Evolutionary conservation across 768 basidiomycete genomes (phyloP).

Genomic region (Boletus rex-veris): DNA sequence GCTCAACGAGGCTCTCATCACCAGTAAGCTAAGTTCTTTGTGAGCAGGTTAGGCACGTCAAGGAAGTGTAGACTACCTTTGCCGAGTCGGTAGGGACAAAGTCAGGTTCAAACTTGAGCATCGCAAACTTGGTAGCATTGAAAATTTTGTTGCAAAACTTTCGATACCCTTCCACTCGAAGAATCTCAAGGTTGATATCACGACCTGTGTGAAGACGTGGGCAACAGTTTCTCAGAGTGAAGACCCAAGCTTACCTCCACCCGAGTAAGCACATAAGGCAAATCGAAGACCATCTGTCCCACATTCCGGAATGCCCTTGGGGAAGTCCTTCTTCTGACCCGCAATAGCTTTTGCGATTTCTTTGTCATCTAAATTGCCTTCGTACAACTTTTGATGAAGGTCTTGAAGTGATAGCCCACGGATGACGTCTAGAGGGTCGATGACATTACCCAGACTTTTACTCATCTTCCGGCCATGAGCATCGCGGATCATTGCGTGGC

Average conservation of each 20-base stretch:
- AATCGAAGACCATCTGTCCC: constrained; percentile 96
- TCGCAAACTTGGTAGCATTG: constrained; percentile 99
- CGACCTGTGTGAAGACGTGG: constrained; percentile 53
- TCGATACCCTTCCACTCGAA: constrained; percentile 95
- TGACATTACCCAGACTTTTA: constrained; percentile 96
- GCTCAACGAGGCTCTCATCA: constrained; percentile 86
- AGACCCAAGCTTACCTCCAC: constrained; percentile 56
- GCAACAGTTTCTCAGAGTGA: neutral
- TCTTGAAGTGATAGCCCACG: constrained; percentile 75
- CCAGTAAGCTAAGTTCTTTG: constrained; percentile 65
- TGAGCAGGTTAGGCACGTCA: constrained; percentile 2
- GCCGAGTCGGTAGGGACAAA: constrained; percentile 73
- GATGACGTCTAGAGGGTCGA: constrained; percentile 95
- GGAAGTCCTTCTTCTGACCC: constrained; percentile 99
- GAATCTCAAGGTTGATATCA: constrained; percentile 95
- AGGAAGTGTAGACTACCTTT: constrained; percentile 46
- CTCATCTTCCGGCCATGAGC: constrained; percentile 99
- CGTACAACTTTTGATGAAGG: constrained; percentile 80
- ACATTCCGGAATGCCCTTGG: constrained; percentile 98
- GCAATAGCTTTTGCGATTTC: constrained; percentile 88
- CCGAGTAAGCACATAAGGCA: constrained; percentile 91
- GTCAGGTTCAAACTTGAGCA: constrained; percentile 86
- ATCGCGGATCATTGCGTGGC: constrained; percentile 98
- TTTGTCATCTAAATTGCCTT: constrained; percentile 91
- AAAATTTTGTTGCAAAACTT: constrained; percentile 99